Evolutionary conservation across 148 eudicot species (phyloP), one percentile per base, ranked within the genome.

Genomic region (Chenopodium suecicum): DNA sequence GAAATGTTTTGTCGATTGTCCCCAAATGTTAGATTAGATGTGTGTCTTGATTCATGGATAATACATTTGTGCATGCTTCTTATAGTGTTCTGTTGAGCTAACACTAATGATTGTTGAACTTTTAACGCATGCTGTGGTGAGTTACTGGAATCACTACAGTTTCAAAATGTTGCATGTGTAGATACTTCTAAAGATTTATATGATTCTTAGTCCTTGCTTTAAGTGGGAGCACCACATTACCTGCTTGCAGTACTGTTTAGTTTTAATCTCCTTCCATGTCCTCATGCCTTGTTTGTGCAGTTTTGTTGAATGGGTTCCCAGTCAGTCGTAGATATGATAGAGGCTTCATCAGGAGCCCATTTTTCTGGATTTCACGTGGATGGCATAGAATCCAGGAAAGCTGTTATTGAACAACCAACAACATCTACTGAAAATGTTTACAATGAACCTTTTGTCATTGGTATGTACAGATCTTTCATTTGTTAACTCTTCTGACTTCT

Each of bases 301-400:
- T 80, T 74, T 77, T 76, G 44, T 69, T 66, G 79, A 32, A 96
- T 94, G 99, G 95, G 91, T 85, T 94, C 97, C 32, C 89, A 90
- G 70, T 87, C 94, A 79, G 93, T 89, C 34, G 92, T 81, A 75
- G 97, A 91, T 80, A 83, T 92, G 85, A 88, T 96, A 82, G 97
- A 91, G 84, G 89, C 92, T 85, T 91, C 95, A 80, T 90, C 97
- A 63, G 94, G 93, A 79, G 98, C 71, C 82, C 99, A 96, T 90
- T 96, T 88, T 87, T 94, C 99, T 80, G 99, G 99, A 78, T 92
- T 96, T 85, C 99, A 94, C 83, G 80, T 92, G 88, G 83, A 93
- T 84, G 91, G 82, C 72, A 79, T 81, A 85, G 84, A 83, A 81
- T 77, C 84, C 68, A 86, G 86, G 70, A 85, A 86, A 86, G 85